A percentile compares a stretch with the other conserved stretches of the same genome.
Conservation (phyloP, 805 yeast species). For the Zygosaccharomyces bisporus region DNA sequence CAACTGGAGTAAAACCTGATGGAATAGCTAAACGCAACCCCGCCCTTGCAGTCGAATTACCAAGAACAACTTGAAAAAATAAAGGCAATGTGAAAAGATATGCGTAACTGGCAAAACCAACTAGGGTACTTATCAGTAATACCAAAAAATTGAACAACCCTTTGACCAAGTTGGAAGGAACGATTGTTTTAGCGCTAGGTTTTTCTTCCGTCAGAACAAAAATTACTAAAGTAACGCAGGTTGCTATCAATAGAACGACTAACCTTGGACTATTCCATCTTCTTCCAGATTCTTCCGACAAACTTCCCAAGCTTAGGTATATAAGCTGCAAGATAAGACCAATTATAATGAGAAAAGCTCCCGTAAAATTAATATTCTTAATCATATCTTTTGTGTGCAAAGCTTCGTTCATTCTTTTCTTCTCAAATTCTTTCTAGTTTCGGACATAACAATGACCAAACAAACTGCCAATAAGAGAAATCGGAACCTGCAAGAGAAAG, state of each 20-base stretch:
- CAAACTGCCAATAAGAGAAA: conserved; percentile 32
- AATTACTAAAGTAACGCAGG: conserved; percentile 10
- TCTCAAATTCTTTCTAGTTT: conserved; percentile 30
- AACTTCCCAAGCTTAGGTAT: conserved; percentile 15
- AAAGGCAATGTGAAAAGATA: conserved; percentile 43
- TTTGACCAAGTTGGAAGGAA: conserved; percentile 16
- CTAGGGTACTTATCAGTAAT: conserved; percentile 31
- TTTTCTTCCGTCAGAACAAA: conserved; percentile 17
- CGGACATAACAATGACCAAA: conserved; percentile 32
- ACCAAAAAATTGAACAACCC: conserved; percentile 12
- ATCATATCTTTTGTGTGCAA: conserved; percentile 9
- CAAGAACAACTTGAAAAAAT: conserved; percentile 41
- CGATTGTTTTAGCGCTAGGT: conserved; percentile 19
- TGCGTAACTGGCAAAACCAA: conserved; percentile 41
- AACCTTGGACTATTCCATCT: conserved; percentile 12
- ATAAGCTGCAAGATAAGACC: conserved; percentile 35
- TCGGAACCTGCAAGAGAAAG: conserved; percentile 37
- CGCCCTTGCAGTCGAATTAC: conserved; percentile 40
- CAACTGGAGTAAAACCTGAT: conserved; percentile 42
- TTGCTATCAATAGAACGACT: conserved; percentile 10
- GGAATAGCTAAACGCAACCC: conserved; percentile 43
- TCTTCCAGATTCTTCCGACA: conserved; percentile 1
- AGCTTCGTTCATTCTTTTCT: not conserved
- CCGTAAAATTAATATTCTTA: conserved; percentile 36
- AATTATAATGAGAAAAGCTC: conserved; percentile 35